Base-by-base conservation (phyloP, 73 alveolate genomes). In the Paramecium tetraurelia region DNA sequence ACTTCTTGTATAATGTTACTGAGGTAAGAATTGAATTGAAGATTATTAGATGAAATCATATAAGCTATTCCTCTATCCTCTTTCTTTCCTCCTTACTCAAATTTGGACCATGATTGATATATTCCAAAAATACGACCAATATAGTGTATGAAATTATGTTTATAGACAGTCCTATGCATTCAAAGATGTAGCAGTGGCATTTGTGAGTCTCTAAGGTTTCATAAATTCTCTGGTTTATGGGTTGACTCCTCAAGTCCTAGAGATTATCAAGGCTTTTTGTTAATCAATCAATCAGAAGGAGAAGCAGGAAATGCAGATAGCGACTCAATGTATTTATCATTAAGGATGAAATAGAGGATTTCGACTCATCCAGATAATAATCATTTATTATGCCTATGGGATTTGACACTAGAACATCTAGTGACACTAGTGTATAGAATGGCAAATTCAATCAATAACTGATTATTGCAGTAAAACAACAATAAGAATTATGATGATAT, bases 191-290 rank as follows among this genome's bases (percentile, higher is more conserved):
- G 46, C 90, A 21, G 18, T 80, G 1, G 43, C 57, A 7, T 80
- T 80, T 48, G 43, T 27, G 6, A 11, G 90, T 48, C 20, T 80
- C 3, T 21, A 80, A 80, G 90, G 90, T 4, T 80, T 80, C n/a
- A 24, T 80, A 27, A 80, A 80, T 80, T 44, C 90, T n/a, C 31
- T 80, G 18, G 90, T 80, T 22, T 80, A 44, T 80, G 90, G 90
- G 9, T 80, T 80, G 48, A 80, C 90, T 24, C 90, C 90, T 11
- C 29, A 80, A 80, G 90, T 80, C 7, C 46, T 36, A 11, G 86
- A 72, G 10, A 72, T 72, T 63, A 2, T 63, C 4, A 63, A 33
- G 31, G 24, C 41, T 2, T 63, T 63, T 24, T 63, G 44, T 63
- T 63, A 11, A 3, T 27, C 21, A 12, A 33, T 1, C 3, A 33